Evolutionary conservation across 108 stramenopile species (phyloP), one percentile per base, ranked within the genome.

Genomic region (Schizochytrium sp.): DNA sequence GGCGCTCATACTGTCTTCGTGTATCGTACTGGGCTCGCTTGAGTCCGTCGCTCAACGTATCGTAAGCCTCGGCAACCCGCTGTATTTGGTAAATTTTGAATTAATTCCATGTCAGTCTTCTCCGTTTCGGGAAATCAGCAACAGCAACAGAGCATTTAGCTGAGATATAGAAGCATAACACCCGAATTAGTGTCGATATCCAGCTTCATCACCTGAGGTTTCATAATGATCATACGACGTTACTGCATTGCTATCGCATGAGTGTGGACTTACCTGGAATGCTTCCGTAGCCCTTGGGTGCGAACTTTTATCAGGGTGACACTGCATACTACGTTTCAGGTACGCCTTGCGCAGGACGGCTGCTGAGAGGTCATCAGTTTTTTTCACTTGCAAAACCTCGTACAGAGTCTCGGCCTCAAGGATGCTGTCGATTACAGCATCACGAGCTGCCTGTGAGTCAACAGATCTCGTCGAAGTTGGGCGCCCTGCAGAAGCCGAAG

Each of bases 311-410:
- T 83, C 76, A n/a, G 76, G 76, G 53, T 83, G 76, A 53, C 76
- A 83, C 53, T 83, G 28, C 76, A 83, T 83, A 53, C 76, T 83
- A 10, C 76, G 76, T 53, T 83, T 83, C 15, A 83, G 53, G 76
- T 83, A 83, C 76, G 76, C 76, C 53, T 83, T 83, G 50, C 76
- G 76, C 76, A 83, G 53, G 28, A 55, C 53, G 50, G 28, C 38
- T 47, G 15, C 55, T 10, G 76, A 83, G 42, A 44, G 64, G 17
- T 47, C 76, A 46, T 83, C 76, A n/a, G 47, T 3, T 38, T 2
- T 10, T n/a, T 47, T 83, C 50, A 49, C 47, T 53, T 28, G 50
- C 17, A 83, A 53, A 7, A 83, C 53, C 76, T 83, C 76, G 53
- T 83, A 83, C 76, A 83, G 76, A 47, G 76, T 19, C n/a, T 55